Base-by-base conservation (phyloP, 805 yeast genomes). In the Yamadazyma endophytica region DNA sequence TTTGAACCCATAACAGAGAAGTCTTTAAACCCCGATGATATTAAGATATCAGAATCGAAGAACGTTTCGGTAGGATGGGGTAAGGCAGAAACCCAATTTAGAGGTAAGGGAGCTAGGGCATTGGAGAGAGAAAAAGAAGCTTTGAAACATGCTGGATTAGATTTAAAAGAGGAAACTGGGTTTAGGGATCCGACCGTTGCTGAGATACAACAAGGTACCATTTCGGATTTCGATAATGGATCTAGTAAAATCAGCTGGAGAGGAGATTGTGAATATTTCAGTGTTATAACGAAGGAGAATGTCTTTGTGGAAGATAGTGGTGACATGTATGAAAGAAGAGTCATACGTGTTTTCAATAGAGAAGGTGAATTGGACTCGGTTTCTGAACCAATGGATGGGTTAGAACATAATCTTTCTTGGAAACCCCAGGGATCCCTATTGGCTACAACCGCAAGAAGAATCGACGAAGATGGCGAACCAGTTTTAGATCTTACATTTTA, bases 11-110 rank as follows among this genome's bases (percentile, higher is more conserved):
- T 90, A 15, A 61, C 75, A 8, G 97, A 90, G 49, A 68, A 68
- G 34, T 54, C 58, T 18, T 56, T 88, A 37, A 56, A 69, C 27
- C 61, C 73, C 0, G 71, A 69, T 6, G 98, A 92, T 52, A 66
- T 89, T 28, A 51, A 56, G 24, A 58, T 64, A 24, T 59, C 75
- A 29, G 63, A 68, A 19, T 79, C 88, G 2, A 80, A 79, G 43
- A 96, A 92, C 51, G 96, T 92, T 21, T 81, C 90, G 17, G 96
- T 92, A 25, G 99, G 99, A 16, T 92, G 99, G 99, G 99, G 99
- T 50, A 84, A 82, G 40, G 80, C 82, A 44, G 97, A 90, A 55
- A 92, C 99, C 0, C 99, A 92, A 60, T 92, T 92, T 57, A 79
- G 82, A 57, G 99, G 99, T 31, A 80, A 75, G 49, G 98, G 98